These are phyloP conservation scores for Pelargonium nanum DNA, from an alignment of 345 rosid genomes.

Conservation along the genomic window DNA sequence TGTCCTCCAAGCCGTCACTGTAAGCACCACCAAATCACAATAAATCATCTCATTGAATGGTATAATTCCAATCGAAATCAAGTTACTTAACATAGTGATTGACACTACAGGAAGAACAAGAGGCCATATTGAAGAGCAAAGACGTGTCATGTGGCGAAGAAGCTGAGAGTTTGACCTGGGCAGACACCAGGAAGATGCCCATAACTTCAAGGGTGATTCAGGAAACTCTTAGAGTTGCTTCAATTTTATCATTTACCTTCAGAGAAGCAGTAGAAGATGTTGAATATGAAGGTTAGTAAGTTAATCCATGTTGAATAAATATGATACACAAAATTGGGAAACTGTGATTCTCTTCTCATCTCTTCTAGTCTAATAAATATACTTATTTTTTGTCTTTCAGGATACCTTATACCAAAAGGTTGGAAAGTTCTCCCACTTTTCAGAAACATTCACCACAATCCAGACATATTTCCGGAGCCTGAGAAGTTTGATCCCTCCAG, in stretches of 20 bases:
- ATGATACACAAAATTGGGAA: too few relatives aligned
- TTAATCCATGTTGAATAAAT: too few relatives aligned
- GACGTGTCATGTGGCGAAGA: slow-evolving; percentile 17
- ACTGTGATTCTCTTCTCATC: background rate
- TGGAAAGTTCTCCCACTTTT: slow-evolving; percentile 91
- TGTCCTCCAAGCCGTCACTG: slow-evolving; percentile 34
- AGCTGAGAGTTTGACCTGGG: slow-evolving; percentile 24
- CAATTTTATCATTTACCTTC: slow-evolving; percentile 39
- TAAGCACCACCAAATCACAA: slow-evolving; percentile 9
- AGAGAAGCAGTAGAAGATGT: slow-evolving; percentile 50
- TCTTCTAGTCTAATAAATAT: background rate
- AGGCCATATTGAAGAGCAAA: slow-evolving; percentile 15
- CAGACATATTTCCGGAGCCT: slow-evolving; percentile 58
- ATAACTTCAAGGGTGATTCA: slow-evolving; percentile 31
- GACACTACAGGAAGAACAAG: slow-evolving; percentile 40
- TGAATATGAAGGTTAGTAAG: slow-evolving; percentile 21
- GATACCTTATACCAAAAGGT: slow-evolving; percentile 83
- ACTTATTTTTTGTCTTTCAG: slow-evolving; percentile 19
- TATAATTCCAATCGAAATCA: background rate
- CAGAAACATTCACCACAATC: slow-evolving; percentile 77
- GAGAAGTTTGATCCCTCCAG: slow-evolving; percentile 72
- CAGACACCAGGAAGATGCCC: slow-evolving; percentile 49
- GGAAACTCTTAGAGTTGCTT: slow-evolving; percentile 39
- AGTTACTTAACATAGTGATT: background rate
- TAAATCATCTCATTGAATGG: background rate